Conservation (phyloP, 163 green algal species). For the Trebouxia gelatinosa region DNA sequence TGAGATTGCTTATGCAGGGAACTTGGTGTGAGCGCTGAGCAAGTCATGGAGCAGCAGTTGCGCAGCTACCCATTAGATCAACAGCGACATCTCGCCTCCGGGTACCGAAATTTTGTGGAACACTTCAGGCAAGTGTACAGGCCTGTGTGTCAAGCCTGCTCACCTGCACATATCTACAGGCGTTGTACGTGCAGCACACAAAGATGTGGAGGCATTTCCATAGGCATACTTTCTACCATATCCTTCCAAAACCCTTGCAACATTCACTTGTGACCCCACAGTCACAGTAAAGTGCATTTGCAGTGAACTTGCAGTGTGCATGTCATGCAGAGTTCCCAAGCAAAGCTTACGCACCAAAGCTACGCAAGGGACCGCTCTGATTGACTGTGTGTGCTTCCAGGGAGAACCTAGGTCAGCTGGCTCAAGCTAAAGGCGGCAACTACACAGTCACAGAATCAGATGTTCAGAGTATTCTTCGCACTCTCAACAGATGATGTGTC, state of each 20-base stretch:
- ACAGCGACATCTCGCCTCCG: constrained; percentile 24
- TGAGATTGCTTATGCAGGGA: neutral
- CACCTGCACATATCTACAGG: too few relatives aligned
- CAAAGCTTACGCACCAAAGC: too few relatives aligned
- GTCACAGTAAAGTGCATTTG: neutral
- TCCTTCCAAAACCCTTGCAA: too few relatives aligned
- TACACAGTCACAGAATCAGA: constrained; percentile 14
- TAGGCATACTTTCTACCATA: too few relatives aligned
- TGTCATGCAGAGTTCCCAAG: neutral
- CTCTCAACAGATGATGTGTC: neutral
- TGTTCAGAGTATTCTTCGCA: constrained; percentile 1
- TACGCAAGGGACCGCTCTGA: too few relatives aligned
- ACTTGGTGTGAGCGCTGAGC: constrained; percentile 6
- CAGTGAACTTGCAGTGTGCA: neutral
- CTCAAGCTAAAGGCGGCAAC: constrained; percentile 4
- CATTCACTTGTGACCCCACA: too few relatives aligned
- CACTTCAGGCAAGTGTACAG: constrained; percentile 16
- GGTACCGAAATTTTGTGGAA: constrained; percentile 18
- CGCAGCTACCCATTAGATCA: neutral
- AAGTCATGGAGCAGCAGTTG: constrained; percentile 10
- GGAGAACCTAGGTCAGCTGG: constrained; percentile 10
- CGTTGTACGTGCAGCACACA: too few relatives aligned
- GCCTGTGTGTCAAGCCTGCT: neutral
- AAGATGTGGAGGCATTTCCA: too few relatives aligned
- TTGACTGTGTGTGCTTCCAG: neutral